Conservation (phyloP, 306 rosid species). For the Cicer cuneatum region DNA sequence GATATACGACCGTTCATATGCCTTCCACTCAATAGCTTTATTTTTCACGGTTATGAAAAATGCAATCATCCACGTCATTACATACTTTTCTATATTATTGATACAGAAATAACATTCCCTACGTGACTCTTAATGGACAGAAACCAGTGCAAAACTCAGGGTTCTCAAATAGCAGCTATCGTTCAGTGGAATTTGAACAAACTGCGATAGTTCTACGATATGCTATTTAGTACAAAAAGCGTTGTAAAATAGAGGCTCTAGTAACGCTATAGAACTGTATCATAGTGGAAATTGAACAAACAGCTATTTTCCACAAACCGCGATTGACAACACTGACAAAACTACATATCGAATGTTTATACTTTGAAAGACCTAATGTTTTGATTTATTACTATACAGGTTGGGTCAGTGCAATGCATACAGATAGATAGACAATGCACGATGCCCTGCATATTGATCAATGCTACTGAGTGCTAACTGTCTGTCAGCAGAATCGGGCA, state of each 20-base stretch:
- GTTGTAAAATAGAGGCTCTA: too few species aligned
- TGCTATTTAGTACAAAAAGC: too few species aligned
- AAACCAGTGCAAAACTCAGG: not conserved
- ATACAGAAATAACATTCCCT: constrained; percentile 13
- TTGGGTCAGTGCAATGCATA: constrained; percentile 21
- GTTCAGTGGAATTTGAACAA: too few species aligned
- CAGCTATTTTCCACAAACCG: too few species aligned
- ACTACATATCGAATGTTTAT: constrained; percentile 26
- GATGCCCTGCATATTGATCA: not conserved
- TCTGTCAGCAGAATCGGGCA: constrained; percentile 12
- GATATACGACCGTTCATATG: not conserved
- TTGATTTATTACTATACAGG: constrained; percentile 18
- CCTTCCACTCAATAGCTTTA: not conserved
- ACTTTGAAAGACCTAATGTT: not conserved
- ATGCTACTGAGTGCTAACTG: not conserved
- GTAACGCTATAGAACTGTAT: too few species aligned
- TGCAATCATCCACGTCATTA: not conserved
- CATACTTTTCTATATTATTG: constrained; percentile 17
- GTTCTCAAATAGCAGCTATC: too few species aligned
- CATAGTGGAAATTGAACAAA: too few species aligned
- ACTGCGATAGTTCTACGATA: too few species aligned
- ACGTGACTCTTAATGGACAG: not conserved
- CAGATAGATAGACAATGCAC: constrained; percentile 4
- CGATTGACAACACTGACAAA: constrained; percentile 1
- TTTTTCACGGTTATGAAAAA: not conserved